A percentile compares a stretch with the other conserved stretches of the same genome.
phyloP scores from a whole-genome alignment of 1,284 basidiomycete genomes.

The Albatrellus sp. region DNA sequence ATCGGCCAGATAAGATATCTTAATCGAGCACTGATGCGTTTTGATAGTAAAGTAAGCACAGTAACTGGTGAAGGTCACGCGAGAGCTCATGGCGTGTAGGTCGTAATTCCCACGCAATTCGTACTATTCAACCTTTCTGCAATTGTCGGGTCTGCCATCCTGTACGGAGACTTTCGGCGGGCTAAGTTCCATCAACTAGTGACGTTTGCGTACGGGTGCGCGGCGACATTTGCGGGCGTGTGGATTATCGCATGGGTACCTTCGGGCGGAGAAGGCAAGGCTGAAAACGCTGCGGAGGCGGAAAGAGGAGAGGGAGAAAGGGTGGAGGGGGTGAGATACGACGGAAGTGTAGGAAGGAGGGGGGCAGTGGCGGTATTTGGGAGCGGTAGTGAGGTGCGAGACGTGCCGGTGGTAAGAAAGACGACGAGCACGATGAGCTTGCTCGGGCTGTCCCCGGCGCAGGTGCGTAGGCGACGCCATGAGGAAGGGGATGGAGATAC shows the following conservation, averaged over 20 bases:
- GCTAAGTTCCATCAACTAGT: slow-evolving; percentile 73
- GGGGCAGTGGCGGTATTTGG: neutral
- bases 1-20: slow-evolving; percentile 86
- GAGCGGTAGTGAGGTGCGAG: neutral
- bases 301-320: slow-evolving; percentile 4
- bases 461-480: slow-evolving; percentile 28
- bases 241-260: slow-evolving; percentile 65
- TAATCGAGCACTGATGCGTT: slow-evolving; percentile 81
- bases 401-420: slow-evolving; percentile 32
- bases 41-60: slow-evolving; percentile 63
- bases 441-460: slow-evolving; percentile 61
- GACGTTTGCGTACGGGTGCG: slow-evolving; percentile 78
- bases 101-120: slow-evolving; percentile 91
- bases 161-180: slow-evolving; percentile 86
- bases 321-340: neutral
- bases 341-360: neutral
- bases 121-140: slow-evolving; percentile 82
- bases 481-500: neutral
- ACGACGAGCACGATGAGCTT: slow-evolving; percentile 45
- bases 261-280: slow-evolving; percentile 15
- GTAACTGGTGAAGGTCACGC: neutral
- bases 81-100: slow-evolving; percentile 27
- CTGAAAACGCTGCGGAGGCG: slow-evolving; percentile 16
- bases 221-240: slow-evolving; percentile 76
- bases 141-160: slow-evolving; percentile 84